phyloP scores from a whole-genome alignment of 169 alveolate species.

The Eimeria acervulina region DNA sequence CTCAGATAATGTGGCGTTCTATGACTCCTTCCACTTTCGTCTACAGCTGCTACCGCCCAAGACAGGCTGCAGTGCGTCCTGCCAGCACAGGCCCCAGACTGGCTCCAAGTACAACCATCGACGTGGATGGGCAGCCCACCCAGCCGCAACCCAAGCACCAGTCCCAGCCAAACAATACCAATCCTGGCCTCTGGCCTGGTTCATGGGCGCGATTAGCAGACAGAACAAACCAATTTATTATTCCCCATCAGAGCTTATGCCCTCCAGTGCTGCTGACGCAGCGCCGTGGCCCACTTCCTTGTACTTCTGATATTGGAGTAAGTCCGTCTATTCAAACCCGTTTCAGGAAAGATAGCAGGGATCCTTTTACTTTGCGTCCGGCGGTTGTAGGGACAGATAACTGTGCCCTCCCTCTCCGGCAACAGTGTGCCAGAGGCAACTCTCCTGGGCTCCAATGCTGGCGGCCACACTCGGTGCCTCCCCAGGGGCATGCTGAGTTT shows the following conservation, averaged over 20 bases:
- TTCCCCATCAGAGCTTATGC: constrained; percentile 17
- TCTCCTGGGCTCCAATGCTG: constrained; percentile 26
- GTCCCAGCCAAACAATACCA: background rate
- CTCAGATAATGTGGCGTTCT: constrained; percentile 61
- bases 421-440: constrained; percentile 4
- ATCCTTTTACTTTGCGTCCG: background rate
- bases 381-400: background rate
- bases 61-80: constrained; percentile 5
- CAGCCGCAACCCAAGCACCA: background rate
- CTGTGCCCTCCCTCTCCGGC: background rate
- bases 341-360: background rate
- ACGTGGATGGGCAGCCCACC: constrained; percentile 8
- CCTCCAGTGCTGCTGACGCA: background rate
- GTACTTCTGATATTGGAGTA: background rate
- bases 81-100: constrained; percentile 53
- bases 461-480: constrained; percentile 71
- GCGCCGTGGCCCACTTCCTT: constrained; percentile 11
- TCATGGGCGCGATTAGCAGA: constrained; percentile 40
- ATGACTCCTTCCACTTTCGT: constrained; percentile 37
- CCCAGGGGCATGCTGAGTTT: constrained; percentile 13
- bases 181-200: constrained; percentile 26
- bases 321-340: background rate
- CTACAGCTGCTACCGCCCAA: constrained; percentile 38
- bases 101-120: background rate
- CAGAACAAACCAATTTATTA: background rate